Percentiles rank a stretch among this genome's conserved stretches.
These are phyloP conservation scores for Alliaria petiolata DNA, from an alignment of 345 rosid genomes.

Conservation along the genomic window DNA sequence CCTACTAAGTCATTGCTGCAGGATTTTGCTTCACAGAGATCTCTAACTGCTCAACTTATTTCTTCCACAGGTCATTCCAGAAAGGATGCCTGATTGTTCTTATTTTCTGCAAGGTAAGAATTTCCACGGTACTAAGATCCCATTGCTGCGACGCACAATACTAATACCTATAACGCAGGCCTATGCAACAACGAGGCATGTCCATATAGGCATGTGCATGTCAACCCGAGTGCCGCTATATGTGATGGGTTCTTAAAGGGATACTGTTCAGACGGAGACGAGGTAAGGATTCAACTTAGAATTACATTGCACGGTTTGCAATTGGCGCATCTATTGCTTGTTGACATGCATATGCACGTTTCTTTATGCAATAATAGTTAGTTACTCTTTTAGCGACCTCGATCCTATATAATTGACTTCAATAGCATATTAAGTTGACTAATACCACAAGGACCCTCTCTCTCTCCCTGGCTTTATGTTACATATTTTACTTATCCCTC, in stretches of 20 bases:
- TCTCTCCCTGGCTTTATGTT: neutral
- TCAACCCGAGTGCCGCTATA: conserved; percentile 70
- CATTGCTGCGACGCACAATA: neutral
- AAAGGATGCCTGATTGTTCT: conserved; percentile 98
- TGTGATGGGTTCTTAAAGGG: conserved; percentile 90
- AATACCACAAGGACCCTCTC: neutral
- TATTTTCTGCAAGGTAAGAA: conserved; percentile 80
- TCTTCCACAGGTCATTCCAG: conserved; percentile 83
- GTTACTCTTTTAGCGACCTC: neutral
- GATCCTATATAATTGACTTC: neutral
- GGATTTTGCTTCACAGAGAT: conserved; percentile 5
- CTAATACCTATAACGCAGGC: conserved; percentile 49
- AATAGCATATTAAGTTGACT: conserved; percentile 1
- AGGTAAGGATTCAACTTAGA: conserved; percentile 50
- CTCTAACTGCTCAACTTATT: conserved; percentile 12
- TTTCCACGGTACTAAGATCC: neutral
- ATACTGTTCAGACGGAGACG: conserved; percentile 85
- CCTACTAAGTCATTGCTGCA: conserved; percentile 17
- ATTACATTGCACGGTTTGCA: neutral
- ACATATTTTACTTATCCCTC: conserved; percentile 1
- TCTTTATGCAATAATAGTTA: neutral
- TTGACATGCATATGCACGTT: conserved; percentile 14
- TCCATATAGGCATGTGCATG: conserved; percentile 92
- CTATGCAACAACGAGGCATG: conserved; percentile 77
- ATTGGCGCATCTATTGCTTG: neutral